Conservation (phyloP, 352 stramenopile genomes). For the Globisporangium orthogonon region DNA sequence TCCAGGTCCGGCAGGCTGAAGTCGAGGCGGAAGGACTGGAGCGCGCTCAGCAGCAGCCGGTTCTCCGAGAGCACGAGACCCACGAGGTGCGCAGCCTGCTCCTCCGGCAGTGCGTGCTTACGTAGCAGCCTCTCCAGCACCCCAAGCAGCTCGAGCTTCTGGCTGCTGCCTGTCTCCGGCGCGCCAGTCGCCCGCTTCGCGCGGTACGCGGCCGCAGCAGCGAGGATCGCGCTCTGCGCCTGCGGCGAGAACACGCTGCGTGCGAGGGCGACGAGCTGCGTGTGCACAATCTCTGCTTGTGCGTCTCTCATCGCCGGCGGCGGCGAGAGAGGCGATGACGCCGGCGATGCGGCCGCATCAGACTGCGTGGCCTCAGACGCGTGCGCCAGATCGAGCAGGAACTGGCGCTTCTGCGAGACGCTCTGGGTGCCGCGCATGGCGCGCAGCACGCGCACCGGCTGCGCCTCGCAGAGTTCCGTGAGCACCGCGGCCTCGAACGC, state of each 20-base stretch:
- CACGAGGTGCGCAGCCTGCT: slow-evolving; percentile 37
- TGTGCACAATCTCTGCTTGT: slow-evolving; percentile 40
- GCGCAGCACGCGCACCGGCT: slow-evolving; percentile 23
- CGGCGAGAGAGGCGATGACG: neutral
- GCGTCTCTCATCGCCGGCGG: slow-evolving; percentile 7
- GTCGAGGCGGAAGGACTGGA: slow-evolving; percentile 46
- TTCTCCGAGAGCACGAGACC: slow-evolving; percentile 45
- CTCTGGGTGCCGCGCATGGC: slow-evolving; percentile 22
- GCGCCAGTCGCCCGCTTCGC: neutral
- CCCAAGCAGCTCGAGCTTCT: slow-evolving; percentile 40
- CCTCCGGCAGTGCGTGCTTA: slow-evolving; percentile 52
- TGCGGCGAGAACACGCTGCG: slow-evolving; percentile 46
- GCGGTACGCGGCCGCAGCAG: slow-evolving; percentile 25
- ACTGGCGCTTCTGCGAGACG: slow-evolving; percentile 42
- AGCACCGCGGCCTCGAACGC: slow-evolving; percentile 43
- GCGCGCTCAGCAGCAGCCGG: slow-evolving; percentile 40
- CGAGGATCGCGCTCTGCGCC: slow-evolving; percentile 43
- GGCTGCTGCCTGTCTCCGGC: slow-evolving; percentile 12
- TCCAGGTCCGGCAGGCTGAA: slow-evolving; percentile 41
- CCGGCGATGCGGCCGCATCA: neutral
- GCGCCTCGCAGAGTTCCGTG: slow-evolving; percentile 35
- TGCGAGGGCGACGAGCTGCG: slow-evolving; percentile 48
- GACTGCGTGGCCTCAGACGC: neutral
- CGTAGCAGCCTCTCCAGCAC: slow-evolving; percentile 50
- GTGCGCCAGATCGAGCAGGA: slow-evolving; percentile 25